Conservation (phyloP, 768 basidiomycete species). For the Lentinula sp. region DNA sequence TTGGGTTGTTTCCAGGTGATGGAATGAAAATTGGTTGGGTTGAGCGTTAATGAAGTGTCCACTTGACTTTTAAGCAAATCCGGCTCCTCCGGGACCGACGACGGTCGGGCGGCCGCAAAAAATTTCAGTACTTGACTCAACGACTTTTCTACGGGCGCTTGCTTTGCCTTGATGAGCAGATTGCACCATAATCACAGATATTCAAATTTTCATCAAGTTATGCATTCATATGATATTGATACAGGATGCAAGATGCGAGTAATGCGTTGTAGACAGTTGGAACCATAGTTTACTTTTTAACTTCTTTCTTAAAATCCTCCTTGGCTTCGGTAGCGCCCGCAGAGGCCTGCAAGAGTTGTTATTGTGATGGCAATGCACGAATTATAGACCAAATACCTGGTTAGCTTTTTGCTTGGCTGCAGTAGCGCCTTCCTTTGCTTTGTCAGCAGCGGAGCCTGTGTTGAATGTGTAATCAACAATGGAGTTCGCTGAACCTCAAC, state of each 20-base stretch:
- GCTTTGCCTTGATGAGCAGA: no score
- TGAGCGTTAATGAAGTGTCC: background rate
- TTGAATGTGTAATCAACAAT: background rate
- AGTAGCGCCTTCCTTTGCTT: constrained; percentile 28
- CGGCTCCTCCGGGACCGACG: background rate
- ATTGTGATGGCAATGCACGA: background rate
- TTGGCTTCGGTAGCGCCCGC: constrained; percentile 28
- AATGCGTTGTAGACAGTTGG: background rate
- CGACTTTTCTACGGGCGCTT: no score
- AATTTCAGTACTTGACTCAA: background rate
- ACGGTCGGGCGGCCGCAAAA: background rate
- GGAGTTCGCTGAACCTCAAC: background rate
- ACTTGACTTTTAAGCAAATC: background rate
- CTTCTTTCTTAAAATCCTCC: constrained; percentile 27
- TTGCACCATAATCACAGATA: no score
- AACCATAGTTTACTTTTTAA: constrained; percentile 14
- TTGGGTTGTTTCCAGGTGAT: background rate
- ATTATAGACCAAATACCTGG: constrained; percentile 12
- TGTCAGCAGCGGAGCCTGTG: constrained; percentile 27
- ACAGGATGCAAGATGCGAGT: background rate
- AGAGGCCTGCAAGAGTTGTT: constrained; percentile 19
- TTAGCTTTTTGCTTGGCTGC: constrained; percentile 30
- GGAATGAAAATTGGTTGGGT: background rate
- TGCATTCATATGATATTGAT: no score
- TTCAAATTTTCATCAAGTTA: no score